Conservation (phyloP, 2,329 filamentous ascomycete species). For the Alternaria infectoria region DNA sequence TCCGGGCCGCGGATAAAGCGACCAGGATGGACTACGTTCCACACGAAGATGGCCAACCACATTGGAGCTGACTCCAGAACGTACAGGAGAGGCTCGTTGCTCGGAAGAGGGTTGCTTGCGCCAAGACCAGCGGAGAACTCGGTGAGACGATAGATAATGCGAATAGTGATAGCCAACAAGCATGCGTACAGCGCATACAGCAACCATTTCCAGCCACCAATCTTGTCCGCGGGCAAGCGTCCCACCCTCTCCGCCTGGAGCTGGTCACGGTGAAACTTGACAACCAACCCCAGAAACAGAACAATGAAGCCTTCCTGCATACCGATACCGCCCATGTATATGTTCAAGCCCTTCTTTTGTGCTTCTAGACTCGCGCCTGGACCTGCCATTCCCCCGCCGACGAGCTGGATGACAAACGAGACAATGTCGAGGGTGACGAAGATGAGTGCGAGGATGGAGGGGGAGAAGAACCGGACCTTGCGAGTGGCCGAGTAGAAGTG, state of each 20-base stretch:
- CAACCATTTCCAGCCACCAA: conserved; percentile 22
- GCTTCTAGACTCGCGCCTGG: conserved; percentile 28
- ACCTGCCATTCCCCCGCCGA: conserved; percentile 46
- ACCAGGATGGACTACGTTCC: conserved; percentile 20
- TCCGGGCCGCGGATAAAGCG: conserved; percentile 20
- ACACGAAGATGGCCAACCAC: conserved; percentile 48
- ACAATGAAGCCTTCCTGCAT: conserved; percentile 39
- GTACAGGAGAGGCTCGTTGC: conserved; percentile 60
- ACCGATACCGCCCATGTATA: conserved; percentile 47
- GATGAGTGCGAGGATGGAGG: conserved; percentile 24
- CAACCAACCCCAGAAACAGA: conserved; percentile 23
- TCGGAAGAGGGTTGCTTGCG: conserved; percentile 53
- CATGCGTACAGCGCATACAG: conserved; percentile 50
- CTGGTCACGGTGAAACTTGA: conserved; percentile 25
- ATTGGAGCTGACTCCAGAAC: conserved; percentile 63
- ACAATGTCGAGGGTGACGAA: conserved; percentile 54
- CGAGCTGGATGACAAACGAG: conserved; percentile 53
- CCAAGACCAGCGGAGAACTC: conserved; percentile 59
- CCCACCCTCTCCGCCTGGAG: conserved; percentile 19
- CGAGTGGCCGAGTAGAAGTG: conserved; percentile 41
- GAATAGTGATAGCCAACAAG: conserved; percentile 53
- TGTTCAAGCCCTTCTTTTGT: conserved; percentile 48
- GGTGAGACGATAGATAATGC: conserved; percentile 31
- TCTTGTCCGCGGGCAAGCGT: conserved; percentile 13
- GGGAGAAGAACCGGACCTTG: conserved; percentile 27